Percentiles rank a stretch among this genome's conserved stretches.
Evolutionary conservation across 2,329 filamentous ascomycete species (phyloP).

Genomic region (Bipolaris cookei): DNA sequence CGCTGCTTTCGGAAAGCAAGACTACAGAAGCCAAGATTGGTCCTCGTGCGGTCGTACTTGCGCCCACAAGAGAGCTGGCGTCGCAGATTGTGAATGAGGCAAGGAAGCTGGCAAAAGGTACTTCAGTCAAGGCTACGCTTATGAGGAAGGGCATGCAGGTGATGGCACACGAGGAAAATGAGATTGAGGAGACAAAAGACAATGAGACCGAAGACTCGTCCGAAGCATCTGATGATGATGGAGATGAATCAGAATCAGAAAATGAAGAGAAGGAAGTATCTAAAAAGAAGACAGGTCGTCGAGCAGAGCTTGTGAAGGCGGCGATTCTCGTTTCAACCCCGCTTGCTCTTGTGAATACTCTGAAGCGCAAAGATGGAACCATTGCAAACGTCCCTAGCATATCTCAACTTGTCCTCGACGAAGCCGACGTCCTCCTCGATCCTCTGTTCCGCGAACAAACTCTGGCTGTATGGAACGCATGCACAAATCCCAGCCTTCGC

Average conservation of each 20-base stretch:
- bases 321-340: conserved; percentile 85
- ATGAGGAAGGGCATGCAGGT: conserved; percentile 87
- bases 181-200: conserved; percentile 42
- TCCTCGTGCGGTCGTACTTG: conserved; percentile 54
- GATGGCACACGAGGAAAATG: conserved; percentile 51
- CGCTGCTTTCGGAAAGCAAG: conserved; percentile 57
- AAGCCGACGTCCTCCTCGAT: conserved; percentile 93
- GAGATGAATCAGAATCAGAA: conserved; percentile 42
- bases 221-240: conserved; percentile 52
- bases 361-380: conserved; percentile 59
- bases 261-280: conserved; percentile 44
- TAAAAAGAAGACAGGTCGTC: conserved; percentile 47
- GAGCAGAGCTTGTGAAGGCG: conserved; percentile 66
- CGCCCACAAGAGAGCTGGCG: conserved; percentile 59
- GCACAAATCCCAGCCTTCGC: conserved; percentile 71
- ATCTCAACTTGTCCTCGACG: conserved; percentile 80
- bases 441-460: conserved; percentile 90
- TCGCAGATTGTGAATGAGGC: conserved; percentile 70
- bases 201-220: conserved; percentile 28
- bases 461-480: conserved; percentile 80
- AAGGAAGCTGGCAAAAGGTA: conserved; percentile 77
- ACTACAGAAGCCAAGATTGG: conserved; percentile 25
- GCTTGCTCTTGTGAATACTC: conserved; percentile 75
- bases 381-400: conserved; percentile 68
- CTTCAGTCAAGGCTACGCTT: conserved; percentile 77